phyloP scores from a whole-genome alignment of 169 alveolate genomes.

The Plasmodium relictum region DNA sequence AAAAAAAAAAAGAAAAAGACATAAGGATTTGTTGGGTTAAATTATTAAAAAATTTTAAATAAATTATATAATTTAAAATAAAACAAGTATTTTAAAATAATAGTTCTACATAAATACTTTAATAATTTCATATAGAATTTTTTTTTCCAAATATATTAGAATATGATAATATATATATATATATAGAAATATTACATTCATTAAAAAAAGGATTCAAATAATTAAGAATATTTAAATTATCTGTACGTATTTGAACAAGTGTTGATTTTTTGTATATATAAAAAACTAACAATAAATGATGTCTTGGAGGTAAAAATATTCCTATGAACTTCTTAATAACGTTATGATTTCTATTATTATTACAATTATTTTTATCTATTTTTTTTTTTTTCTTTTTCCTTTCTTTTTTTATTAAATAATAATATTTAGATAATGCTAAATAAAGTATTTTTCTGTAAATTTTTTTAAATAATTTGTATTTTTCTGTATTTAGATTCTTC shows the following conservation, averaged over 20 bases:
- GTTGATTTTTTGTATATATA: conserved; percentile 43
- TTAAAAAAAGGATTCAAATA: conserved; percentile 56
- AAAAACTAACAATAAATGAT: conserved; percentile 69
- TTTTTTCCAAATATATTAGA: neutral
- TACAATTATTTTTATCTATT: neutral
- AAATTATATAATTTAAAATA: neutral
- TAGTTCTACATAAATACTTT: neutral
- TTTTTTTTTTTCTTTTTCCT: conserved; percentile 1
- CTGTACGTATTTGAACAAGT: conserved; percentile 65
- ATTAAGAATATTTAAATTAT: conserved; percentile 49
- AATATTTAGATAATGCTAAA: conserved; percentile 5
- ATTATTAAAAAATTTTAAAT: neutral
- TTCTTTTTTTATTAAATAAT: neutral
- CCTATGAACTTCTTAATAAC: conserved; percentile 47
- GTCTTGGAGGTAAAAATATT: conserved; percentile 62
- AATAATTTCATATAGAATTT: neutral
- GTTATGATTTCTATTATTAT: neutral
- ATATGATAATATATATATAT: neutral
- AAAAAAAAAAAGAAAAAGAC: neutral
- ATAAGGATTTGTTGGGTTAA: neutral
- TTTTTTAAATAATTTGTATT: conserved; percentile 10
- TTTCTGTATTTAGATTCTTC: neutral
- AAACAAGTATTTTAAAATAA: neutral
- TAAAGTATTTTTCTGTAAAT: neutral
- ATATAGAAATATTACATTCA: conserved; percentile 29